Base-by-base conservation (phyloP, 129 eudicot genomes). In the Flaveria linearis region DNA sequence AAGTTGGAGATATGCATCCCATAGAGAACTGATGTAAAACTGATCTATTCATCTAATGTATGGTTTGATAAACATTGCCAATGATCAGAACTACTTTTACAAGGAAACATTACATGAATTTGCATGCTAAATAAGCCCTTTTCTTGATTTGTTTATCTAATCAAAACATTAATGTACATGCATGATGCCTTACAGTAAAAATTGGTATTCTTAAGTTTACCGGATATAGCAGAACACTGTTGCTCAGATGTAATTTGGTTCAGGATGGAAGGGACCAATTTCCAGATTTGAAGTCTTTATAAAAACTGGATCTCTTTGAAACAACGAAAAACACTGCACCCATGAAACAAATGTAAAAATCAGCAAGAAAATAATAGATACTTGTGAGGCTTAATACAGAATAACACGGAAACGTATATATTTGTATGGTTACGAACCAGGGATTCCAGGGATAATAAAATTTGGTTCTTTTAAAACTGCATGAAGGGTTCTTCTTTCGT, bases 281-380 rank as follows among this genome's bases (percentile, higher is more conserved):
- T 72, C 99, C 97, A 46, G 93, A 78, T 87, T 80, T 94, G 82
- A 94, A 94, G 57, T 86, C 85, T 26, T 82, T 83, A 63, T 91
- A 94, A 84, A 94, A 91, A 82, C 90, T 81, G 16, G 96, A 84
- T 57, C 61, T 87, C 72, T 72, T 89, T 30, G 97, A 94, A 64
- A 94, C 96, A 50, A 87, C 89, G 68, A 69, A 87, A 64, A 94
- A 91, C 30, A 94, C 99, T 94, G 96, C 93, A 91, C 28, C 60
- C 22, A 67, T 26, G 52, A 16, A 45, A 43, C 53, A 10, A 17
- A 16, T n/a, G 2, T 9, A 14, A 62, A 63, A 20, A 52, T 17
- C 11, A 63, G 57, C 58, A 72, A 41, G 20, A 33, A 25, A 17
- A 58, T 30, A 15, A 74, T 36, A 53, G 9, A 67, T 46, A 7